phyloP scores from a whole-genome alignment of 1,284 basidiomycete species.

The Apiotrichum sp. region DNA sequence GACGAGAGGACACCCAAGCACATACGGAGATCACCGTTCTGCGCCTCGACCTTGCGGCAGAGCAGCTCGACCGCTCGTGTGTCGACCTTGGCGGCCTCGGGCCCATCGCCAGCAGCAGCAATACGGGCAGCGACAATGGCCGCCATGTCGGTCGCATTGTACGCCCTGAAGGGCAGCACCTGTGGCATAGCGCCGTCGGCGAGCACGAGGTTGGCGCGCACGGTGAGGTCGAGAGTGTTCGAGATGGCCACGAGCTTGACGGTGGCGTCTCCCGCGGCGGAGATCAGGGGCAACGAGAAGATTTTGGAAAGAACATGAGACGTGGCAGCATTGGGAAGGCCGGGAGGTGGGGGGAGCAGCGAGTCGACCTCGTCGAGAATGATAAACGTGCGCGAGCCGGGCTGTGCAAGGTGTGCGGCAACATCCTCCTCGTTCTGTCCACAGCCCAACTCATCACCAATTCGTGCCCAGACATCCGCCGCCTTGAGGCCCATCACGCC shows the following conservation, averaged over 20 bases:
- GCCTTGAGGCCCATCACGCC: conserved; percentile 45
- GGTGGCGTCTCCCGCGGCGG: conserved; percentile 16
- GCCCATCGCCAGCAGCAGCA: conserved; percentile 7
- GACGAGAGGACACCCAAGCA: conserved; percentile 44
- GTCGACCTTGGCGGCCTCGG: conserved; percentile 33
- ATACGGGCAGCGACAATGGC: conserved; percentile 41
- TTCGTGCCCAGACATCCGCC: conserved; percentile 32
- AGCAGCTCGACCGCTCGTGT: conserved; percentile 43
- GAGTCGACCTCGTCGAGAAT: conserved; percentile 48
- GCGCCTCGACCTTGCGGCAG: conserved; percentile 45
- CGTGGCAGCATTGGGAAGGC: conserved; percentile 28
- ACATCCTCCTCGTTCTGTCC: conserved; percentile 33
- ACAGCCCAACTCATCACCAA: conserved; percentile 32
- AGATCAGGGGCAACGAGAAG: conserved; percentile 38
- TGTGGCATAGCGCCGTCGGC: conserved; percentile 33
- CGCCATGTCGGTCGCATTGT: conserved; percentile 41
- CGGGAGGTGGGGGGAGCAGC: conserved; percentile 39
- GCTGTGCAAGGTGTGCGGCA: conserved; percentile 14
- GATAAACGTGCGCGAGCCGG: conserved; percentile 28
- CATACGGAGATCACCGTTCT: conserved; percentile 48
- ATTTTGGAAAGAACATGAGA: conserved; percentile 43
- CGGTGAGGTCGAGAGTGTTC: conserved; percentile 47
- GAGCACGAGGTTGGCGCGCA: conserved; percentile 41
- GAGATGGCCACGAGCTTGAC: conserved; percentile 46
- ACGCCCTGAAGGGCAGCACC: conserved; percentile 44